Conservation (phyloP, 495 filamentous ascomycete species). For the Choiromyces venosus region DNA sequence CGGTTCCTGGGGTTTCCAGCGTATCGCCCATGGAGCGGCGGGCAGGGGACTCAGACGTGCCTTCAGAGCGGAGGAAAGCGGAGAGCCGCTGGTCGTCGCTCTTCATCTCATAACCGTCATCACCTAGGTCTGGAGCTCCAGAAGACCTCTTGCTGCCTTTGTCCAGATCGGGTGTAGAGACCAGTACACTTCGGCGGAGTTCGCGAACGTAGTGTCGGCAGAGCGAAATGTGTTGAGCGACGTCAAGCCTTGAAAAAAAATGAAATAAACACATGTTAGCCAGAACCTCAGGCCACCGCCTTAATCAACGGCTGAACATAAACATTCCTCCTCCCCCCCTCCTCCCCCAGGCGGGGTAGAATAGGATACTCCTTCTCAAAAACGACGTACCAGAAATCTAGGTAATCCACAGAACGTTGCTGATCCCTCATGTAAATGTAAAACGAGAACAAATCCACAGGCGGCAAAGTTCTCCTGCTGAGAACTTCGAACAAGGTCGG, state of each 20-base stretch:
- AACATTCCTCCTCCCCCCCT: slow-evolving; percentile 11
- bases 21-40: slow-evolving; percentile 53
- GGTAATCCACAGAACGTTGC: slow-evolving; percentile 92
- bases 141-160: slow-evolving; percentile 82
- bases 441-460: slow-evolving; percentile 95
- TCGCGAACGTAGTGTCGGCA: slow-evolving; percentile 97
- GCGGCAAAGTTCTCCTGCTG: slow-evolving; percentile 79
- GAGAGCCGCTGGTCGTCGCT: slow-evolving; percentile 80
- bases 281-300: neutral
- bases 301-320: neutral
- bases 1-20: slow-evolving; percentile 45
- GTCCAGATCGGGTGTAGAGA: slow-evolving; percentile 86
- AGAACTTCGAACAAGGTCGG: slow-evolving; percentile 94
- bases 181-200: slow-evolving; percentile 82
- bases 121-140: slow-evolving; percentile 55
- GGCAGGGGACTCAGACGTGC: slow-evolving; percentile 48
- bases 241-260: slow-evolving; percentile 84
- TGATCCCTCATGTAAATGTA: slow-evolving; percentile 99
- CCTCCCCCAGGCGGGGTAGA: slow-evolving; percentile 16
- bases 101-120: slow-evolving; percentile 53
- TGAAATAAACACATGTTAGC: slow-evolving; percentile 19
- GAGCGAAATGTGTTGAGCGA: slow-evolving; percentile 95
- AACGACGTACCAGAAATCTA: slow-evolving; percentile 84
- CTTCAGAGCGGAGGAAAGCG: slow-evolving; percentile 62
- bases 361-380: neutral